Evolutionary conservation across 2,329 filamentous ascomycete species (phyloP).

Genomic region (Aspergillus tanneri): DNA sequence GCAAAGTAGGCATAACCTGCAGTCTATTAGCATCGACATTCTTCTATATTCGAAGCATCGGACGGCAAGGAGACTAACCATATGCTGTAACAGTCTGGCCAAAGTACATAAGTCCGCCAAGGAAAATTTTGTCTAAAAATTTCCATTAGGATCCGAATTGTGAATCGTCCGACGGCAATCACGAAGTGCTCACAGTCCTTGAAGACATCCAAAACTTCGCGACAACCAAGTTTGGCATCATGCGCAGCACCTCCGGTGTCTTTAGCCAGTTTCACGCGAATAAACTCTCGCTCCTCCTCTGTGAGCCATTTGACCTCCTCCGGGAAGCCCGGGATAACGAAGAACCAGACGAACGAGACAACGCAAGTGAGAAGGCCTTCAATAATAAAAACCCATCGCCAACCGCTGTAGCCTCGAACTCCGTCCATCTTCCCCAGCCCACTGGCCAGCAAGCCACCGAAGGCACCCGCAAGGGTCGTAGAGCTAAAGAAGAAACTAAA

Average conservation of each 20-base stretch:
- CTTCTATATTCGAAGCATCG: not conserved
- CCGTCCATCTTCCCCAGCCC: slow-evolving; percentile 61
- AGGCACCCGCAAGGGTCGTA: slow-evolving; percentile 61
- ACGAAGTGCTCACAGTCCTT: slow-evolving; percentile 63
- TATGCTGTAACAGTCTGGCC: slow-evolving; percentile 76
- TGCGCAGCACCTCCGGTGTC: slow-evolving; percentile 68
- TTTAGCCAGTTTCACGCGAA: slow-evolving; percentile 64
- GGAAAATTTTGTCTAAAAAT: slow-evolving; percentile 59
- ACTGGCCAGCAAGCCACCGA: slow-evolving; percentile 61
- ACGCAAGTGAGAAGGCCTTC: slow-evolving; percentile 65
- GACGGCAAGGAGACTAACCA: slow-evolving; percentile 36
- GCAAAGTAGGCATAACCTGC: slow-evolving; percentile 70
- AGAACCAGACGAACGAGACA: slow-evolving; percentile 59
- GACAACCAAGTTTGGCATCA: slow-evolving; percentile 59
- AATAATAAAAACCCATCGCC: slow-evolving; percentile 57
- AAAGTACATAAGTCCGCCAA: slow-evolving; percentile 79
- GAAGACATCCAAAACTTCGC: slow-evolving; percentile 63
- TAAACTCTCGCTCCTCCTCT: slow-evolving; percentile 65
- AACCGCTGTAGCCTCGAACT: slow-evolving; percentile 56
- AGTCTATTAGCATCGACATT: slow-evolving; percentile 14
- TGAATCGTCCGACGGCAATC: too few species aligned
- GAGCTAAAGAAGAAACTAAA: slow-evolving; percentile 92
- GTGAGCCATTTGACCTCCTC: slow-evolving; percentile 71
- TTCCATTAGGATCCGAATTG: slow-evolving; percentile 15
- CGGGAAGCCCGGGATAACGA: slow-evolving; percentile 71